These are phyloP conservation scores for Pseudocercospora eumusae DNA, from an alignment of 2,329 filamentous ascomycete genomes.

Conservation along the genomic window DNA sequence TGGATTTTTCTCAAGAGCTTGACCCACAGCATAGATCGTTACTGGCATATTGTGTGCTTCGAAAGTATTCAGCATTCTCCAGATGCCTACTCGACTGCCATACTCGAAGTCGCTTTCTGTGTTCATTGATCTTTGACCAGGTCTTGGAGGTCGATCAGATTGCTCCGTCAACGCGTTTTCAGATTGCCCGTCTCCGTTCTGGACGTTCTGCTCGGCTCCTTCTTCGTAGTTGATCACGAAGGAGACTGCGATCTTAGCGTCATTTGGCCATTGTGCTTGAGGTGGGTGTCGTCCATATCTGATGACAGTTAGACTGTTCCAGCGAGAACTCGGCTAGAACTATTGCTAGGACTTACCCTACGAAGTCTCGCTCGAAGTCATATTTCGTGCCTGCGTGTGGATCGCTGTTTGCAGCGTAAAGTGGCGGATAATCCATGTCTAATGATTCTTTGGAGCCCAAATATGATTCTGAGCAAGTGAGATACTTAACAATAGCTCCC, in stretches of 20 bases:
- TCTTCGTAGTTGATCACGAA: constrained; percentile 52
- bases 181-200: constrained; percentile 43
- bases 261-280: constrained; percentile 43
- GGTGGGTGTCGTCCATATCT: constrained; percentile 29
- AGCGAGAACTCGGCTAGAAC: too few species aligned
- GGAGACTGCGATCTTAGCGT: constrained; percentile 48
- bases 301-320: neutral
- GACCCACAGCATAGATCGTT: constrained; percentile 53
- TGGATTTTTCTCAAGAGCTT: constrained; percentile 52
- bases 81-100: constrained; percentile 51
- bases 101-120: constrained; percentile 55
- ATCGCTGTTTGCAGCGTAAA: constrained; percentile 23
- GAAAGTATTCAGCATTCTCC: constrained; percentile 53
- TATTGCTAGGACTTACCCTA: neutral
- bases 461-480: neutral
- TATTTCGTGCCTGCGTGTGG: constrained; percentile 22
- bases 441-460: neutral
- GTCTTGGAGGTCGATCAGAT: constrained; percentile 15
- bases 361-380: constrained; percentile 33
- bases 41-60: constrained; percentile 50
- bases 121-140: constrained; percentile 47
- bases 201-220: constrained; percentile 42
- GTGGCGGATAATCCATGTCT: neutral
- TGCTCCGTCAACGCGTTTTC: constrained; percentile 46
- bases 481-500: neutral